These are phyloP conservation scores for Sarocladium strictum DNA, from an alignment of 2,329 filamentous ascomycete species.

Conservation along the genomic window DNA sequence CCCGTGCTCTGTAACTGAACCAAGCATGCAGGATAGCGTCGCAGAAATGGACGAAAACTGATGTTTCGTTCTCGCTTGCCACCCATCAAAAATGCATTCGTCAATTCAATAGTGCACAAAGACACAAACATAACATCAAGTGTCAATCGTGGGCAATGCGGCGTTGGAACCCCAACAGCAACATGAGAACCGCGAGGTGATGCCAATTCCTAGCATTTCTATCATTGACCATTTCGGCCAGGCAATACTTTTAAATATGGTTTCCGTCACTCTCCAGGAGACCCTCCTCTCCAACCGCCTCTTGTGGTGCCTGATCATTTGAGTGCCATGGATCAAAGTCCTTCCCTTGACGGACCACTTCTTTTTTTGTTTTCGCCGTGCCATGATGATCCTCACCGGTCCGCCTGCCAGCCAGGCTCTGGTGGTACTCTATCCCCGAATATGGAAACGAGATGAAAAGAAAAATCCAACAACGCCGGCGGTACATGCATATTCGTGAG, in stretches of 20 bases:
- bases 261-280: neutral
- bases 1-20: too few relatives aligned
- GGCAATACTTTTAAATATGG: neutral
- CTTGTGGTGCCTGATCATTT: neutral
- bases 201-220: neutral
- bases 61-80: too few relatives aligned
- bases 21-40: too few relatives aligned
- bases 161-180: too few relatives aligned
- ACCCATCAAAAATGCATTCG: too few relatives aligned
- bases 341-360: neutral
- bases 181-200: neutral
- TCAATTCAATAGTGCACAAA: too few relatives aligned
- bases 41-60: too few relatives aligned
- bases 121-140: too few relatives aligned
- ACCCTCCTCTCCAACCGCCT: neutral
- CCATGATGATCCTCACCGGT: neutral
- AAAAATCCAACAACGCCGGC: conserved; percentile 2
- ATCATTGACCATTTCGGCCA: neutral
- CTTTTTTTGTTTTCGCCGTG: neutral
- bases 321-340: neutral
- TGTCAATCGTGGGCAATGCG: too few relatives aligned
- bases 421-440: neutral
- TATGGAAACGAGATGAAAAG: neutral
- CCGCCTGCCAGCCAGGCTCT: neutral
- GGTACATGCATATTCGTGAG: neutral